Evolutionary conservation across 345 rosid genomes (phyloP), one percentile per base, ranked within the genome.

Genomic region (Cardamine resedifolia): DNA sequence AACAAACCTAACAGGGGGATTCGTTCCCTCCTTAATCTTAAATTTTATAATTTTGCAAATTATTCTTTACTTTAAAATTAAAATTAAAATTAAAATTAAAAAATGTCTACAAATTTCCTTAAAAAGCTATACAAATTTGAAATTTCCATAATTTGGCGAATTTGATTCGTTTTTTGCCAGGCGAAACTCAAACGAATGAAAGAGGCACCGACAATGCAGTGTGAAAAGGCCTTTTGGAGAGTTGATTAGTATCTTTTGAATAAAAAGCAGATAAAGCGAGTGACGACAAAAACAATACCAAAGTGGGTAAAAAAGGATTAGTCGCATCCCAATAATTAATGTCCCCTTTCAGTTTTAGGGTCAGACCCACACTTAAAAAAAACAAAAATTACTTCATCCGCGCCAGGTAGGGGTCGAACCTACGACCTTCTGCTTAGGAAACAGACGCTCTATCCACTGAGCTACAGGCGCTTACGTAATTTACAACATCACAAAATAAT

Each of bases 381-480:
- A 0, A 5, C 31, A n/a, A 1, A 3, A 4, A 5, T n/a, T n/a
- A n/a, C n/a, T n/a, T n/a, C n/a, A n/a, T n/a, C 31, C 58, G 67
- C 78, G 59, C 72, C 73, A 75, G 73, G 63, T 75, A 75, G 64
- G 78, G 68, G 64, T 75, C 78, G 78, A 75, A 68, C 63, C 78
- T 66, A 60, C 62, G 78, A 12, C 73, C 73, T 75, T 75, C 73
- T 75, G 78, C 73, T 75, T 75, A 68, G 73, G 73, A 75, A 75
- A 60, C 96, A 85, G 96, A 88, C 92, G 91, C 96, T 88, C 96
- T 91, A 89, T 89, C 93, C 96, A 91, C 93, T 85, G 93, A 94
- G 92, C 97, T 89, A 89, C 91, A 84, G 83, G 90, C 85, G 95
- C 97, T 21, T 24, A 0, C 0, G 0, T 8, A 0, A 0, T 1